Conservation (phyloP, 257 asterid genomes). For the Solanum tarijense region DNA sequence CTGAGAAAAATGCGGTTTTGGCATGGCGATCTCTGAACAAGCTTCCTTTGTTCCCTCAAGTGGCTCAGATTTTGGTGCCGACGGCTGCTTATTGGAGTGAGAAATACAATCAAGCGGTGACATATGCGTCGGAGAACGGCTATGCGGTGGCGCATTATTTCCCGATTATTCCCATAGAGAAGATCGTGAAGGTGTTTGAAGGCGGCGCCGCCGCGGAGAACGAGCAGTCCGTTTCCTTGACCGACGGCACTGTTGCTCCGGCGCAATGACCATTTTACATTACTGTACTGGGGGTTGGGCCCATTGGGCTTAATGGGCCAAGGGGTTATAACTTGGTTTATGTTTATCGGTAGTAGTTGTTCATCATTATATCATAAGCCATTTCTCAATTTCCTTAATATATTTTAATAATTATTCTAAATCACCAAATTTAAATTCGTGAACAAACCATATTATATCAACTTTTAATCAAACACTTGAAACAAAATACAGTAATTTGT, state of each 20-base stretch:
- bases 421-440: not conserved
- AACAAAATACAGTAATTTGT: not conserved
- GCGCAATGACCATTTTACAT: not conserved
- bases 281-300: not conserved
- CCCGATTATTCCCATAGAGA: constrained; percentile 56
- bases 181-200: constrained; percentile 50
- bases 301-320: not conserved
- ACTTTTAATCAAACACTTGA: not conserved
- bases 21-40: constrained; percentile 54
- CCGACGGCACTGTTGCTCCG: not conserved
- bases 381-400: not conserved
- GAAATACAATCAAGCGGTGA: constrained; percentile 49
- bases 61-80: constrained; percentile 61
- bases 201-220: constrained; percentile 9
- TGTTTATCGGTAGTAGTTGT: not conserved
- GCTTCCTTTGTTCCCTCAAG: constrained; percentile 54
- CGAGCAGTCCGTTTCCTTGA: constrained; percentile 3
- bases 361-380: not conserved
- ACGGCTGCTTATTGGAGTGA: constrained; percentile 77
- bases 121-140: constrained; percentile 30
- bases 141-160: constrained; percentile 36
- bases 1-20: constrained; percentile 45
- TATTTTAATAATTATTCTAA: not conserved
- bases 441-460: not conserved
- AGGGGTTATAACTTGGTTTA: not conserved